A percentile compares a stretch with the other conserved stretches of the same genome.
phyloP scores from a whole-genome alignment of 2,329 filamentous ascomycete genomes.

The Fusarium nematophilum region DNA sequence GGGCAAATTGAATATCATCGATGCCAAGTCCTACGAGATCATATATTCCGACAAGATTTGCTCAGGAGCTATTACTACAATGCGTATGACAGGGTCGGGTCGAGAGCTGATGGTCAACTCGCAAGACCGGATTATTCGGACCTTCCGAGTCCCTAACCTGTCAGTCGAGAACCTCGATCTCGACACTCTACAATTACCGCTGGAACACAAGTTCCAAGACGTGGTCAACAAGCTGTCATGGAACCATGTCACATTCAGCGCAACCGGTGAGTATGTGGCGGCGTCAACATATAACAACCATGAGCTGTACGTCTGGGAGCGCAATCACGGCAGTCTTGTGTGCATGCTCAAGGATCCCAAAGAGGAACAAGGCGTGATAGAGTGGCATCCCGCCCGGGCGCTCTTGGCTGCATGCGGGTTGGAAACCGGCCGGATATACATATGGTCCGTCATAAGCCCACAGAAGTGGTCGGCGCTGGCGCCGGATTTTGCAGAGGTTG shows the following conservation, averaged over 20 bases:
- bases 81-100: constrained; percentile 84
- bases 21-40: constrained; percentile 80
- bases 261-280: constrained; percentile 93
- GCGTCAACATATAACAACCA: constrained; percentile 99
- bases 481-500: constrained; percentile 95
- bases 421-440: constrained; percentile 92
- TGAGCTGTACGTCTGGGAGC: constrained; percentile 98
- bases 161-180: constrained; percentile 76
- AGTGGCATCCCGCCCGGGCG: constrained; percentile 93
- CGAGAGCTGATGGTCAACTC: constrained; percentile 91
- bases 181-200: constrained; percentile 86
- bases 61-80: constrained; percentile 85
- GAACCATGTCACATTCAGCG: constrained; percentile 97
- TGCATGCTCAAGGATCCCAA: constrained; percentile 97
- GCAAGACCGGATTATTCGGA: constrained; percentile 93
- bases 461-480: constrained; percentile 98
- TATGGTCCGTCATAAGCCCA: constrained; percentile 94
- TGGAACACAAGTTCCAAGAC: constrained; percentile 98
- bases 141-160: constrained; percentile 87
- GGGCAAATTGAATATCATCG: constrained; percentile 95
- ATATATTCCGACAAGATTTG: constrained; percentile 93
- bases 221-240: constrained; percentile 94
- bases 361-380: constrained; percentile 94
- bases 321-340: constrained; percentile 90
- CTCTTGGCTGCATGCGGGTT: constrained; percentile 91